Evolutionary conservation across 495 filamentous ascomycete genomes (phyloP).

Genomic region (Xylaria longipes): DNA sequence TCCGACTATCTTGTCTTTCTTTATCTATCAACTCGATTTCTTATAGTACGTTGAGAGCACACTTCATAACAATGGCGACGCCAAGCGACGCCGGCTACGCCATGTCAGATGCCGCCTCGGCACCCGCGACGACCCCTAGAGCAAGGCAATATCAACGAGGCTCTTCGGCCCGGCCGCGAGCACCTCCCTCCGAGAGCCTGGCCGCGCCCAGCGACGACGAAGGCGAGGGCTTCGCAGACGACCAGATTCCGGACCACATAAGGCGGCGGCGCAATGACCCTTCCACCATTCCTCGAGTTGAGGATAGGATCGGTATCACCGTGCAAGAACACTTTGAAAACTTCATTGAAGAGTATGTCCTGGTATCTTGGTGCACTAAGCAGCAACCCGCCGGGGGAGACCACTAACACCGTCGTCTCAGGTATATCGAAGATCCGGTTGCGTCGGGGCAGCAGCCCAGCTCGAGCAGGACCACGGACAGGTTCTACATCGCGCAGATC

Average conservation of each 20-base stretch:
- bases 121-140: conserved; percentile 44
- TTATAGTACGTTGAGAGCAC: conserved; percentile 10
- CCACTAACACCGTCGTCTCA: conserved; percentile 37
- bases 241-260: conserved; percentile 60
- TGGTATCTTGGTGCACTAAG: background rate
- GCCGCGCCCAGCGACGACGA: conserved; percentile 69
- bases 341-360: conserved; percentile 79
- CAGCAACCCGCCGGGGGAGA: too few species aligned
- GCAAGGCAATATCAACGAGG: conserved; percentile 45
- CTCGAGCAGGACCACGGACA: conserved; percentile 77
- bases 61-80: conserved; percentile 40
- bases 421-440: conserved; percentile 77
- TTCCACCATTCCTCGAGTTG: conserved; percentile 75
- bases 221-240: conserved; percentile 63
- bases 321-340: conserved; percentile 85
- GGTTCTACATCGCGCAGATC: conserved; percentile 96
- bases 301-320: conserved; percentile 84
- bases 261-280: conserved; percentile 63
- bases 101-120: conserved; percentile 51
- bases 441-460: conserved; percentile 77
- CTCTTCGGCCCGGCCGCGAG: conserved; percentile 66
- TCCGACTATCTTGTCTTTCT: background rate
- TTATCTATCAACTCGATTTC: background rate
- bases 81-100: conserved; percentile 53
- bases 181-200: conserved; percentile 69